phyloP scores from a whole-genome alignment of 2,329 filamentous ascomycete species.

The Colletotrichum spinosum region DNA sequence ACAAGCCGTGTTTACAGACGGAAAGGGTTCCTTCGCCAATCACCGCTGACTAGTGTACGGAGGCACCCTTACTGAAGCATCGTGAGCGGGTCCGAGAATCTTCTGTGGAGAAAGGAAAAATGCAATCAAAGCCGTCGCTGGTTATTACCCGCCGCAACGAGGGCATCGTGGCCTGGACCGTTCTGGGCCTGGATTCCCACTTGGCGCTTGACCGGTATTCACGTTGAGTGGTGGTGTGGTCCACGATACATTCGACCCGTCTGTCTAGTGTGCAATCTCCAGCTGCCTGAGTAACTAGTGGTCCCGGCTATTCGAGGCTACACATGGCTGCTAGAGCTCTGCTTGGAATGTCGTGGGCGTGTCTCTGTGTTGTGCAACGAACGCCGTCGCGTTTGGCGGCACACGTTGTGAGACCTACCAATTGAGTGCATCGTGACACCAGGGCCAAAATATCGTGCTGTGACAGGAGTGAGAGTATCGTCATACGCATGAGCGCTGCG shows the following conservation, averaged over 20 bases:
- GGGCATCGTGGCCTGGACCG: constrained; percentile 17
- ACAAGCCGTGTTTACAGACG: constrained; percentile 3
- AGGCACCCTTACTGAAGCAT: neutral
- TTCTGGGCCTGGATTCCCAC: constrained; percentile 12
- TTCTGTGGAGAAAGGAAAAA: constrained; percentile 23
- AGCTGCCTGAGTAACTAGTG: neutral
- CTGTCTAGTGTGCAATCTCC: neutral
- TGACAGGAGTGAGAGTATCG: constrained; percentile 5
- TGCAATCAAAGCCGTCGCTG: neutral
- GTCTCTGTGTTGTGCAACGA: neutral
- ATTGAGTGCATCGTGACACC: neutral
- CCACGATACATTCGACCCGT: constrained; percentile 13
- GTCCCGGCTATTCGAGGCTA: constrained; percentile 15
- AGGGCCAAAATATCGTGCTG: constrained; percentile 8
- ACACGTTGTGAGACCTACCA: neutral
- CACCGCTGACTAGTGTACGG: too few species aligned
- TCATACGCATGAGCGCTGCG: constrained; percentile 2
- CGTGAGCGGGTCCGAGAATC: constrained; percentile 18
- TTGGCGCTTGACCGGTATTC: neutral
- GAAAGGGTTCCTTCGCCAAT: neutral
- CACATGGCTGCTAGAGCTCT: constrained; percentile 1
- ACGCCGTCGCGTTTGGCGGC: neutral
- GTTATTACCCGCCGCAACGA: constrained; percentile 1
- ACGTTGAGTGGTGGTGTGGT: neutral
- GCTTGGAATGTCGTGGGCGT: neutral